Evolutionary conservation across 2,329 filamentous ascomycete genomes (phyloP).

Genomic region (Hansfordia pulvinata): DNA sequence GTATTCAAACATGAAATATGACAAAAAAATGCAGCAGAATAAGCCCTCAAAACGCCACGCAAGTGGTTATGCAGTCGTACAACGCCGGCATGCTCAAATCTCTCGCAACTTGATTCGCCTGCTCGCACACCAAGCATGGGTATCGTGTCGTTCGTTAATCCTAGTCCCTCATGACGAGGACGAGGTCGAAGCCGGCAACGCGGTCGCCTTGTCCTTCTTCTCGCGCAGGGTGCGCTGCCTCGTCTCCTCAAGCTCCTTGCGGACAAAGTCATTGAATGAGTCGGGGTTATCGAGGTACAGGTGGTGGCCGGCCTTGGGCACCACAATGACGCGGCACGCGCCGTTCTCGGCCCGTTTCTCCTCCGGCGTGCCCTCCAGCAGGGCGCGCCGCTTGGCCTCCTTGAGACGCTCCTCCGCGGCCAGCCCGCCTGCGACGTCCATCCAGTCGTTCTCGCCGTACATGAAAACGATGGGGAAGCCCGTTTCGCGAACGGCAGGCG

Average conservation of each 20-base stretch:
- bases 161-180: too few relatives aligned
- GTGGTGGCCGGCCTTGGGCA: conserved; percentile 47
- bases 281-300: conserved; percentile 46
- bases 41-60: too few relatives aligned
- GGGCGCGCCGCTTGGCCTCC: conserved; percentile 43
- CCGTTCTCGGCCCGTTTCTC: conserved; percentile 64
- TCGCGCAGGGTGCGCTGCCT: conserved; percentile 14
- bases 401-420: conserved; percentile 71
- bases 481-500: conserved; percentile 30
- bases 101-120: too few relatives aligned
- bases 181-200: too few relatives aligned
- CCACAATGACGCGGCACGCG: conserved; percentile 67
- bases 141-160: too few relatives aligned
- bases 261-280: conserved; percentile 39
- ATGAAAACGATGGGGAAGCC: conserved; percentile 81
- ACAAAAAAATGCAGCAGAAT: too few relatives aligned
- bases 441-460: conserved; percentile 98
- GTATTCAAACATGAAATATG: too few relatives aligned
- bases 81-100: too few relatives aligned
- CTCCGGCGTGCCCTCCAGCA: conserved; percentile 50
- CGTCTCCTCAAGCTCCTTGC: conserved; percentile 39
- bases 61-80: too few relatives aligned
- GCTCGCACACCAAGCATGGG: too few relatives aligned
- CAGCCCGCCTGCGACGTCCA: conserved; percentile 81
- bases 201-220: conserved; percentile 1